Evolutionary conservation across 371 early-diverging fungal species (phyloP).

Genomic region (Basidiobolus meristosporus): DNA sequence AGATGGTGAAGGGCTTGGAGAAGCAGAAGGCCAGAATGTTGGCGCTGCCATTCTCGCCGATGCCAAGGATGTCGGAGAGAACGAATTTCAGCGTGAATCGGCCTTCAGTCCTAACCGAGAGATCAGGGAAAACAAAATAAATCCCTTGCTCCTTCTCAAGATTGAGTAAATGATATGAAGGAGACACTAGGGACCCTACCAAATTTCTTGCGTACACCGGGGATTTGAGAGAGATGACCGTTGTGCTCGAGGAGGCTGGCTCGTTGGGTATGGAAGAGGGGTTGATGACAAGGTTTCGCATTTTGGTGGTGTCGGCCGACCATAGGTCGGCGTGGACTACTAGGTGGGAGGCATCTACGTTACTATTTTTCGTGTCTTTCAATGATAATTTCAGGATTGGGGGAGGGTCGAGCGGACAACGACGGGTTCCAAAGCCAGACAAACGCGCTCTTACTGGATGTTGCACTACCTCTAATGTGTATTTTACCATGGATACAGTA

Average conservation of each 20-base stretch:
- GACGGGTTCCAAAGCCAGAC: conserved; percentile 66
- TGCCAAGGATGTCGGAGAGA: too few relatives aligned
- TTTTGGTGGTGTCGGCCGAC: conserved; percentile 17
- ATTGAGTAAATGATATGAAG: conserved; percentile 37
- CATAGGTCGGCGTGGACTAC: conserved; percentile 24
- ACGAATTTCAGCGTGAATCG: conserved; percentile 36
- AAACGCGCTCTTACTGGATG: conserved; percentile 61
- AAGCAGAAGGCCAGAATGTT: too few relatives aligned
- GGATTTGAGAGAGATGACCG: conserved; percentile 13
- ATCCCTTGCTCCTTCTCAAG: conserved; percentile 42
- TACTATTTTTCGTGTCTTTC: too few relatives aligned
- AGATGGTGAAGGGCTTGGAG: too few relatives aligned
- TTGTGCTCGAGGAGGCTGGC: conserved; percentile 10
- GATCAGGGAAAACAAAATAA: conserved; percentile 53
- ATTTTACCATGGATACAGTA: conserved; percentile 1
- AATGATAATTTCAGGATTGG: conserved; percentile 25
- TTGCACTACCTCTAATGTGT: conserved; percentile 23
- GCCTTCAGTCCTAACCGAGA: conserved; percentile 47
- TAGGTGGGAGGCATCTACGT: neutral
- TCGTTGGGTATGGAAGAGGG: conserved; percentile 19
- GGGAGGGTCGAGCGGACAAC: conserved; percentile 31
- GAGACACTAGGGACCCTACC: conserved; percentile 49
- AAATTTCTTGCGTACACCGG: conserved; percentile 32
- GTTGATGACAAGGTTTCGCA: conserved; percentile 26
- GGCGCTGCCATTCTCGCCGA: too few relatives aligned